A percentile compares a stretch with the other conserved stretches of the same genome.
Evolutionary conservation across 768 basidiomycete genomes (phyloP).

Genomic region (Russula virescens): DNA sequence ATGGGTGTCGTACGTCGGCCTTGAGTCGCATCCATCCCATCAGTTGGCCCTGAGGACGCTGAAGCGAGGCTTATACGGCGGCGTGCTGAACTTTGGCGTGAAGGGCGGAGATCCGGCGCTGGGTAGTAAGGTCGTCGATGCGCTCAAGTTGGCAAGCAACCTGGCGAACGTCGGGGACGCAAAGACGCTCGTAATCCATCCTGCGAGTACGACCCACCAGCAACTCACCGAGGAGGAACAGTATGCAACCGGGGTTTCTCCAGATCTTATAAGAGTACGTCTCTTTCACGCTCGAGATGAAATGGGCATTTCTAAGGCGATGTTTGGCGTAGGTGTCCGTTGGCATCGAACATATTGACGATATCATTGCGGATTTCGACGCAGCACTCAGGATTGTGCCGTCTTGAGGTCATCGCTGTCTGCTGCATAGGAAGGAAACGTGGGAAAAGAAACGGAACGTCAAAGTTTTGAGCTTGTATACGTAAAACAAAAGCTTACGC

Average conservation of each 20-base stretch:
- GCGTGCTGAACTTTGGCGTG: constrained; percentile 74
- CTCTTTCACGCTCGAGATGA: background rate
- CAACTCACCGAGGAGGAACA: constrained; percentile 61
- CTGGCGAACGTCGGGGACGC: constrained; percentile 73
- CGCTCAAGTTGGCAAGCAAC: constrained; percentile 61
- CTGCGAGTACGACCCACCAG: constrained; percentile 71
- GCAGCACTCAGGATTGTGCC: constrained; percentile 33
- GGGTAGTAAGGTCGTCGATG: constrained; percentile 63
- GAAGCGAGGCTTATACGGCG: constrained; percentile 55
- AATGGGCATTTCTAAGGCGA: background rate
- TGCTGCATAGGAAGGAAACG: too few relatives aligned
- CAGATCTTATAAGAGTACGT: constrained; percentile 66
- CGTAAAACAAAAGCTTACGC: too few relatives aligned
- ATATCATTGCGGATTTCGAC: constrained; percentile 42
- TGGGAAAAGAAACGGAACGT: too few relatives aligned
- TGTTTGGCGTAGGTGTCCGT: constrained; percentile 33
- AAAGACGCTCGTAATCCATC: constrained; percentile 76
- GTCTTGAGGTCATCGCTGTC: background rate
- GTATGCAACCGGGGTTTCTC: constrained; percentile 59
- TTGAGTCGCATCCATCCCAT: constrained; percentile 56
- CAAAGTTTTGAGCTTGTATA: too few relatives aligned
- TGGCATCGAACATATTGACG: constrained; percentile 39
- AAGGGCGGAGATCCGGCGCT: constrained; percentile 44
- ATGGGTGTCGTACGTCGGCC: constrained; percentile 79
- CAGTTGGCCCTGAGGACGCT: constrained; percentile 51